phyloP scores from a whole-genome alignment of 2,329 filamentous ascomycete species.

The Macrophomina phaseolina region DNA sequence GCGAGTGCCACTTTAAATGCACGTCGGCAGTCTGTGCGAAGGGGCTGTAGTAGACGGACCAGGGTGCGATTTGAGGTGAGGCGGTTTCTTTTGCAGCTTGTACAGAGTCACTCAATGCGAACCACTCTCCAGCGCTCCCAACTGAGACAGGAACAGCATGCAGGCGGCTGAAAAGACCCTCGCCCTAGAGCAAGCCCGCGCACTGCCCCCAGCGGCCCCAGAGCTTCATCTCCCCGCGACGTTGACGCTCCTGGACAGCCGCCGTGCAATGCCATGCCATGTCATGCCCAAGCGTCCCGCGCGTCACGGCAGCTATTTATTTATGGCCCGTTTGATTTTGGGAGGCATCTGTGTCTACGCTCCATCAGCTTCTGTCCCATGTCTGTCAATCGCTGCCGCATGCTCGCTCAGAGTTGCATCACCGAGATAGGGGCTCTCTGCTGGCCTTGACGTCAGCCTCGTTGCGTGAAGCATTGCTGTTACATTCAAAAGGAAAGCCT shows the following conservation, averaged over 20 bases:
- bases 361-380: constrained; percentile 14
- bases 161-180: constrained; percentile 27
- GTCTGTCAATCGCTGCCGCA: background rate
- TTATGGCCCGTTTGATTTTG: constrained; percentile 24
- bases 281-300: constrained; percentile 15
- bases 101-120: constrained; percentile 29
- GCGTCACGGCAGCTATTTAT: constrained; percentile 14
- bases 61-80: constrained; percentile 24
- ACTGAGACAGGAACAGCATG: constrained; percentile 29
- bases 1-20: constrained; percentile 29
- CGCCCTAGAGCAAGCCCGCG: constrained; percentile 17
- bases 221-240: background rate
- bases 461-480: constrained; percentile 37
- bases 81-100: constrained; percentile 29
- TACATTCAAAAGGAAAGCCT: constrained; percentile 39
- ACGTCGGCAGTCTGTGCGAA: constrained; percentile 28
- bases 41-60: constrained; percentile 25
- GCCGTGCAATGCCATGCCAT: background rate
- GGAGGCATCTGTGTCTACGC: constrained; percentile 5
- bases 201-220: constrained; percentile 9
- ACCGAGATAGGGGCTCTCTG: constrained; percentile 20
- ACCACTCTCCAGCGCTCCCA: constrained; percentile 26
- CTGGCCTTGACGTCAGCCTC: constrained; percentile 40
- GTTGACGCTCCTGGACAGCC: too few species aligned
- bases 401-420: constrained; percentile 14